Conservation (phyloP, 345 rosid species). For the Clausena lansium region DNA sequence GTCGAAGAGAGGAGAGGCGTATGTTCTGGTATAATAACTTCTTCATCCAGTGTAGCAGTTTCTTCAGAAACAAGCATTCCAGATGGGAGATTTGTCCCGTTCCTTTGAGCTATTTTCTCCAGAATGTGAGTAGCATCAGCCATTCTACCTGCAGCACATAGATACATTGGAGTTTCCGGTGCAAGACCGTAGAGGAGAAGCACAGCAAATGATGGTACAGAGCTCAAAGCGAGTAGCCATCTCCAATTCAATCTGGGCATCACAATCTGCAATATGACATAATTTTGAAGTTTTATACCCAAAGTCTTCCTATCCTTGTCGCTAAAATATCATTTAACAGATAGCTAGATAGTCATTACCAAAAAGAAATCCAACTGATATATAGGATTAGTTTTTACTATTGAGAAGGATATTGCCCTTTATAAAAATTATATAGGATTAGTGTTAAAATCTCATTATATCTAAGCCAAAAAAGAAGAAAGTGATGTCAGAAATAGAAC, state of each 20-base stretch:
- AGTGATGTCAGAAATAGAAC: not conserved
- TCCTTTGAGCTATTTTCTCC: constrained; percentile 39
- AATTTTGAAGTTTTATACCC: too few relatives aligned
- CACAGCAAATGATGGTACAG: constrained; percentile 51
- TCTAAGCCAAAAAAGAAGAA: too few relatives aligned
- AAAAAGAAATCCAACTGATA: too few relatives aligned
- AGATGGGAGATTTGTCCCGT: constrained; percentile 29
- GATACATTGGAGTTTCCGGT: constrained; percentile 65
- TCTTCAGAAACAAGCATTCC: constrained; percentile 46
- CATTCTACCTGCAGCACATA: constrained; percentile 44
- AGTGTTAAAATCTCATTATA: too few relatives aligned
- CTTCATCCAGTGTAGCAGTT: constrained; percentile 19
- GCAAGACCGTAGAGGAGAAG: constrained; percentile 42
- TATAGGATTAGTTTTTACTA: too few relatives aligned
- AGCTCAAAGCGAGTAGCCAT: constrained; percentile 63
- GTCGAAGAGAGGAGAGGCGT: constrained; percentile 17
- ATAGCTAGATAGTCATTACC: too few relatives aligned
- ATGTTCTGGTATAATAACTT: constrained; percentile 14
- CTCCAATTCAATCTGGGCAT: constrained; percentile 66
- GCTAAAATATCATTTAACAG: too few relatives aligned
- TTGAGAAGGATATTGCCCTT: too few relatives aligned
- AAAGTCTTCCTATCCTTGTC: too few relatives aligned
- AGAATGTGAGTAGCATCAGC: constrained; percentile 44
- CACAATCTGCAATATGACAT: constrained; percentile 33
- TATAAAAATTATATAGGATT: too few relatives aligned